Evolutionary conservation across 148 eudicot species (phyloP).

Genomic region (Mesembryanthemum crystallinum): DNA sequence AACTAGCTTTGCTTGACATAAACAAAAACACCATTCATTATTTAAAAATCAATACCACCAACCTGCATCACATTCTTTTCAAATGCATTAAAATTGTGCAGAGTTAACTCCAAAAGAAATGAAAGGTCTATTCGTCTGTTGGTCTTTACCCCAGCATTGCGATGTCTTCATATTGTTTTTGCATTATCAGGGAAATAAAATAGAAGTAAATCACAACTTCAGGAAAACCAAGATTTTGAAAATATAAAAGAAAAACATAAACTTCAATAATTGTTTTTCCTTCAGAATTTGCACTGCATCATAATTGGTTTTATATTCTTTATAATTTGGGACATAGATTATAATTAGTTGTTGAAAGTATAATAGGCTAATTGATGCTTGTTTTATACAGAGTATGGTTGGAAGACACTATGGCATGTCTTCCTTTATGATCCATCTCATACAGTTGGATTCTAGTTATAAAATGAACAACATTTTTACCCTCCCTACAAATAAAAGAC

Average conservation of each 20-base stretch:
- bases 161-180: conserved; percentile 50
- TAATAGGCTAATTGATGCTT: no score
- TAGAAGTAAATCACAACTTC: background rate
- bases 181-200: conserved; percentile 14
- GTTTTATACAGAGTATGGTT: no score
- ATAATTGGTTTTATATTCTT: no score
- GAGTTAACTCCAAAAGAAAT: background rate
- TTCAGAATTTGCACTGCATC: no score
- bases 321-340: no score
- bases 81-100: conserved; percentile 12
- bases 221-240: background rate
- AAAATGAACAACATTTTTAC: no score
- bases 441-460: no score
- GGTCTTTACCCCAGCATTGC: conserved; percentile 44
- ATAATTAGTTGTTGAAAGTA: no score
- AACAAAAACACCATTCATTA: conserved; percentile 18
- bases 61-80: conserved; percentile 8
- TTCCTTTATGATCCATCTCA: no score
- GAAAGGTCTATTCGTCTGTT: conserved; percentile 28
- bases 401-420: no score
- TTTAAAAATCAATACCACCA: conserved; percentile 29
- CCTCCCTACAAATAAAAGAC: no score
- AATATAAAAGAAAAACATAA: background rate
- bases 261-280: no score
- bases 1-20: conserved; percentile 17